Evolutionary conservation across 1,284 basidiomycete species (phyloP).

Genomic region (Somion occarium): DNA sequence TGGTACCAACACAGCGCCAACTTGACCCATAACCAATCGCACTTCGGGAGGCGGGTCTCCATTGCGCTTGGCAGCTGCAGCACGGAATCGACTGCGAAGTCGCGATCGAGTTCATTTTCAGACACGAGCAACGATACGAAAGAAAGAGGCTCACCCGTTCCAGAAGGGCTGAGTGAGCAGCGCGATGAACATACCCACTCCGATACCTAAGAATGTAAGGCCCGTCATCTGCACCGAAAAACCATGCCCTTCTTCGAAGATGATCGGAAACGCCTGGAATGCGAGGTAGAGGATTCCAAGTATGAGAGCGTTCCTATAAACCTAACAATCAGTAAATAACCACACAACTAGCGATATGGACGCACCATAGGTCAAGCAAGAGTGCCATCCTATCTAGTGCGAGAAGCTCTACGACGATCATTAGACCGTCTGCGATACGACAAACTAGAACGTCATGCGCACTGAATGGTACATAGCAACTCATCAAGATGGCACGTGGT

Average conservation of each 20-base stretch:
- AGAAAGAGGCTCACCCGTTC: conserved; percentile 40
- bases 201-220: conserved; percentile 69
- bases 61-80: conserved; percentile 27
- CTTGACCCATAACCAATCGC: conserved; percentile 61
- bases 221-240: conserved; percentile 62
- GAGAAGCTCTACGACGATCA: conserved; percentile 50
- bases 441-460: conserved; percentile 21
- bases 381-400: conserved; percentile 73
- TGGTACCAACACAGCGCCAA: conserved; percentile 66
- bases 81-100: conserved; percentile 25
- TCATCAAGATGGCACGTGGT: conserved; percentile 32
- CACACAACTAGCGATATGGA: not conserved
- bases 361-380: conserved; percentile 57
- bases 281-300: conserved; percentile 75
- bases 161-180: conserved; percentile 58
- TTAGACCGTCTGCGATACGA: not conserved
- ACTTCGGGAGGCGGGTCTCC: conserved; percentile 66
- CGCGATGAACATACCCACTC: conserved; percentile 58
- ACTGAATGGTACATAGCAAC: conserved; percentile 66
- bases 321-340: conserved; percentile 23
- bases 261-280: conserved; percentile 69
- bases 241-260: conserved; percentile 57
- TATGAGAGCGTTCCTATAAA: conserved; percentile 56
- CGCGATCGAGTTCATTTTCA: too few species aligned
- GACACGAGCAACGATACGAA: not conserved